Percentiles rank a stretch among this genome's conserved stretches.
These are phyloP conservation scores for Boletus hoseneyae DNA, from an alignment of 1,284 basidiomycete genomes.

Conservation along the genomic window DNA sequence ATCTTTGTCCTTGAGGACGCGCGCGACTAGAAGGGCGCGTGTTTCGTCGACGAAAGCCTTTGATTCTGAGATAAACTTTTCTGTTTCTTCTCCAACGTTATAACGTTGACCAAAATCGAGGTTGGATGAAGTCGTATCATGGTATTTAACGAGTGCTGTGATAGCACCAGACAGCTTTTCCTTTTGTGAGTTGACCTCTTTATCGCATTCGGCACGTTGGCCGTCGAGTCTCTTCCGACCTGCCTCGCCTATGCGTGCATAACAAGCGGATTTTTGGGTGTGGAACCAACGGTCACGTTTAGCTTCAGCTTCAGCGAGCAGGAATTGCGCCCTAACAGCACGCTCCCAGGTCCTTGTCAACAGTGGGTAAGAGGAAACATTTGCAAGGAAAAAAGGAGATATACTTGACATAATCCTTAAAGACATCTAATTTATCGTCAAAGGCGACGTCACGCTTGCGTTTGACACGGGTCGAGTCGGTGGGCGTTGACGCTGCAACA, in stretches of 20 bases:
- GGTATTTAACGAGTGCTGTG: slow-evolving; percentile 22
- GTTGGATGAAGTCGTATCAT: slow-evolving; percentile 21
- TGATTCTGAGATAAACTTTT: slow-evolving; percentile 25
- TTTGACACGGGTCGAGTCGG: slow-evolving; percentile 20
- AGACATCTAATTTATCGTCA: slow-evolving; percentile 25
- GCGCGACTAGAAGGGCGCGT: slow-evolving; percentile 24
- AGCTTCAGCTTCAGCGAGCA: slow-evolving; percentile 28
- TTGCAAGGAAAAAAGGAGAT: not conserved
- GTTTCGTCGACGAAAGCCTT: slow-evolving; percentile 26
- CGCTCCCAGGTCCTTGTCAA: slow-evolving; percentile 29
- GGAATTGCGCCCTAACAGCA: slow-evolving; percentile 26
- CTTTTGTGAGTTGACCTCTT: slow-evolving; percentile 20
- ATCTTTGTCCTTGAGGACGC: slow-evolving; percentile 18
- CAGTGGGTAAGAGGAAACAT: not conserved
- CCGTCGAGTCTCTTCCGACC: slow-evolving; percentile 29
- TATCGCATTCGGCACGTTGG: slow-evolving; percentile 29
- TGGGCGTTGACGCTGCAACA: slow-evolving; percentile 22
- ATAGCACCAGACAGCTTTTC: slow-evolving; percentile 29
- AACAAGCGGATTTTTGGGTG: slow-evolving; percentile 31
- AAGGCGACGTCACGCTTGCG: slow-evolving; percentile 23
- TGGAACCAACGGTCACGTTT: slow-evolving; percentile 30
- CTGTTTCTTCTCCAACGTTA: slow-evolving; percentile 19
- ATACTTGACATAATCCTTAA: slow-evolving; percentile 33
- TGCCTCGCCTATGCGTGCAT: slow-evolving; percentile 30
- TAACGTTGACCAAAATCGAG: slow-evolving; percentile 32